phyloP scores from a whole-genome alignment of 805 yeast genomes.

The Yarrowia divulgata region DNA sequence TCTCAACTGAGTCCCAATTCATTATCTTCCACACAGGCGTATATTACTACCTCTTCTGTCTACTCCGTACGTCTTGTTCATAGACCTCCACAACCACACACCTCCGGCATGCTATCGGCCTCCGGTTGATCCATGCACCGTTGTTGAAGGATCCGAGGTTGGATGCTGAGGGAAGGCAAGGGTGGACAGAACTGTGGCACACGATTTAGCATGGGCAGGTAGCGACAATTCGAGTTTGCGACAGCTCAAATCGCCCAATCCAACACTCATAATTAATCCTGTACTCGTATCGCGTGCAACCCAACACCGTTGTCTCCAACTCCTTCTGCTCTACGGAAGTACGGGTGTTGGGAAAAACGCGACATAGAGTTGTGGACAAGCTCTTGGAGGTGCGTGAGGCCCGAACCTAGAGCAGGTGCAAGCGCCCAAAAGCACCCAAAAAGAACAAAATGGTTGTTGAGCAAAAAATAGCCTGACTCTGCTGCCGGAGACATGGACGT shows the following conservation, averaged over 20 bases:
- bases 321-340: slow-evolving; percentile 10
- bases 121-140: background rate
- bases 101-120: background rate
- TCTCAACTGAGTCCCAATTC: no score
- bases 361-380: slow-evolving; percentile 21
- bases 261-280: background rate
- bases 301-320: no score
- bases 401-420: background rate
- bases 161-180: no score
- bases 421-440: background rate
- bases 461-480: slow-evolving; percentile 11
- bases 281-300: no score
- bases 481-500: slow-evolving; percentile 18
- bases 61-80: no score
- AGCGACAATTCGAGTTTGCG: no score
- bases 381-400: slow-evolving; percentile 6
- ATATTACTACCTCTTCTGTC: slow-evolving; percentile 10
- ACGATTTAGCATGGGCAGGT: no score
- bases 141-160: background rate
- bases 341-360: slow-evolving; percentile 39
- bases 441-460: slow-evolving; percentile 25
- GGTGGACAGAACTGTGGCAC: no score
- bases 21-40: background rate
- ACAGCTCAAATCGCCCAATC: no score
- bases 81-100: no score